Evolutionary conservation across 257 asterid genomes (phyloP).

Genomic region (Linaria vulgaris): DNA sequence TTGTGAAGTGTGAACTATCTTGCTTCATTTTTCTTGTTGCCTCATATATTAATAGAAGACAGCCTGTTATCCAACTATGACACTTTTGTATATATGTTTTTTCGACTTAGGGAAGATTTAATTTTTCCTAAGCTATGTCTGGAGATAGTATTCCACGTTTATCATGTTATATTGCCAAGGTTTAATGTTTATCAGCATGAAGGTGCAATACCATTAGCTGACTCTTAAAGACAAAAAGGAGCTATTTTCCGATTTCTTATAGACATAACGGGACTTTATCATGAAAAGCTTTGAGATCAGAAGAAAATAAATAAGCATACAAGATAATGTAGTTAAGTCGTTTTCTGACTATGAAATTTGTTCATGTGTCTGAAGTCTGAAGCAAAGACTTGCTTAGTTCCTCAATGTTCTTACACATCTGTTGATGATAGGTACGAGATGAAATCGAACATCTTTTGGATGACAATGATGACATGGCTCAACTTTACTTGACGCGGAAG

Average conservation of each 20-base stretch:
- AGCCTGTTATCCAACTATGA: background rate
- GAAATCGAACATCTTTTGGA: conserved; percentile 98
- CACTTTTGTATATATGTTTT: background rate
- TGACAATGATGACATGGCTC: conserved; percentile 96
- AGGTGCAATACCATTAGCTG: background rate
- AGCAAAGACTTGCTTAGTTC: conserved; percentile 12
- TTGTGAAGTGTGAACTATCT: background rate
- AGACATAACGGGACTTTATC: too few species aligned
- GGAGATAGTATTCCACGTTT: background rate
- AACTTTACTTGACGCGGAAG: conserved; percentile 80
- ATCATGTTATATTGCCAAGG: background rate
- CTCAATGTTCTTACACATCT: background rate
- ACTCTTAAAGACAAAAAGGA: too few species aligned
- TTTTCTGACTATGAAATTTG: background rate
- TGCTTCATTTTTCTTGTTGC: background rate
- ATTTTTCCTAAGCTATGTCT: too few species aligned
- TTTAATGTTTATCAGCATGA: conserved; percentile 3
- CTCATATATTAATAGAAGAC: conserved; percentile 11
- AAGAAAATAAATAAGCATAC: background rate
- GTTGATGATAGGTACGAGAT: conserved; percentile 76
- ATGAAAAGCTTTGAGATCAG: background rate
- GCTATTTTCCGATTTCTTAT: too few species aligned
- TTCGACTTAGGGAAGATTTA: background rate
- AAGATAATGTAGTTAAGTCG: background rate
- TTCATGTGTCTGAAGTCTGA: background rate